phyloP scores from a whole-genome alignment of 169 alveolate species.

The Plasmodium cynomolgi region DNA sequence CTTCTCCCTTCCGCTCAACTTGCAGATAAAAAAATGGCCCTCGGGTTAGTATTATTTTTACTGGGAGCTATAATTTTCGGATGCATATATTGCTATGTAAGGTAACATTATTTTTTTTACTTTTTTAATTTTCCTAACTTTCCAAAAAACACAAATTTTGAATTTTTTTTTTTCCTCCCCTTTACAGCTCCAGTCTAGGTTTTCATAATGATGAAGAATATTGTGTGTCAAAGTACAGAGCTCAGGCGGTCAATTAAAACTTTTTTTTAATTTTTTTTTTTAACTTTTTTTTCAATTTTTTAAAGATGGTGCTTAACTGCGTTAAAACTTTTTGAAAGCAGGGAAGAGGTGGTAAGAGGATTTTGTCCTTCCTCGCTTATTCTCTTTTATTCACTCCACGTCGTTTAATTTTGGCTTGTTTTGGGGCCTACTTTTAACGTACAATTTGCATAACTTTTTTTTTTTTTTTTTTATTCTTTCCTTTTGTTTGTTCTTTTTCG shows the following conservation, averaged over 20 bases:
- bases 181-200: slow-evolving; percentile 34
- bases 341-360: not conserved
- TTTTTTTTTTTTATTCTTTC: not conserved
- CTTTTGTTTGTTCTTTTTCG: not conserved
- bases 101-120: slow-evolving; percentile 37
- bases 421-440: not conserved
- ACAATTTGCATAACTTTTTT: not conserved
- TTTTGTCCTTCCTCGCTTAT: not conserved
- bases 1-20: not conserved
- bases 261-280: not conserved
- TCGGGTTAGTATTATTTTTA: slow-evolving; percentile 52
- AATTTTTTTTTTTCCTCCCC: not conserved
- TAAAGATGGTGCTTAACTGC: not conserved
- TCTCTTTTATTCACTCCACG: not conserved
- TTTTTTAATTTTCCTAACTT: not conserved
- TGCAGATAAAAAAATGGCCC: slow-evolving; percentile 56
- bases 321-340: not conserved
- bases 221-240: slow-evolving; percentile 46
- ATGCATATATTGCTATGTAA: slow-evolving; percentile 62
- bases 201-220: slow-evolving; percentile 72
- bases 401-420: not conserved
- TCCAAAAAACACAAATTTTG: not conserved
- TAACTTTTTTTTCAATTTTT: not conserved
- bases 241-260: not conserved
- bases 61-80: slow-evolving; percentile 20